Conservation (phyloP, 164 flowering plant species). For the Chloranthus sessilifolius region DNA sequence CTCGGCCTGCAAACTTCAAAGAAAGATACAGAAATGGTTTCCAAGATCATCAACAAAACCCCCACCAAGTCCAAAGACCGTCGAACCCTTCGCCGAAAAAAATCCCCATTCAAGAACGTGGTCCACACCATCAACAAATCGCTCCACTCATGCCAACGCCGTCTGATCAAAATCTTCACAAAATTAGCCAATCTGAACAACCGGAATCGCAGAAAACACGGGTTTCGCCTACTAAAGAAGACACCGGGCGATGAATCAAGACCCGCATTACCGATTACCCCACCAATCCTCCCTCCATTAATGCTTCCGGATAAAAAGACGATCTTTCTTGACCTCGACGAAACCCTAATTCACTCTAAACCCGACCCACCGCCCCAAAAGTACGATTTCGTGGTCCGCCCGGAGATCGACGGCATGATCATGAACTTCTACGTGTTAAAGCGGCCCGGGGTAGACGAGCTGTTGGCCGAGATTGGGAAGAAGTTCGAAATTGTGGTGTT, state of each 20-base stretch:
- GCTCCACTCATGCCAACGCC: slow-evolving; percentile 55
- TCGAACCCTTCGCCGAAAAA: slow-evolving; percentile 29
- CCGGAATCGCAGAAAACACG: slow-evolving; percentile 31
- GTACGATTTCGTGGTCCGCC: slow-evolving; percentile 72
- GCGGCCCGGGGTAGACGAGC: slow-evolving; percentile 70
- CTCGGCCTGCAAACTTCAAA: no score
- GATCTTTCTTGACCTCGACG: slow-evolving; percentile 77
- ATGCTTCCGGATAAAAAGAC: slow-evolving; percentile 32
- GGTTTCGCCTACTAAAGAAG: slow-evolving; percentile 32
- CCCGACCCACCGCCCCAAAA: slow-evolving; percentile 47
- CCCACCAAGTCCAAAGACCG: slow-evolving; percentile 35
- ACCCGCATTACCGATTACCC: no score
- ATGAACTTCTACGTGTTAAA: slow-evolving; percentile 63
- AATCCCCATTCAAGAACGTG: slow-evolving; percentile 30
- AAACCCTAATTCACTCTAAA: slow-evolving; percentile 69
- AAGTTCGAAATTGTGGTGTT: slow-evolving; percentile 70
- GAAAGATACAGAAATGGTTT: slow-evolving; percentile 44
- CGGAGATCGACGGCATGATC: slow-evolving; percentile 47
- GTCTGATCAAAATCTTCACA: slow-evolving; percentile 57
- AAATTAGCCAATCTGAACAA: slow-evolving; percentile 40
- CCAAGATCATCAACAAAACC: slow-evolving; percentile 47
- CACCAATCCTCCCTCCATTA: slow-evolving; percentile 39
- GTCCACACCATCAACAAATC: slow-evolving; percentile 51
- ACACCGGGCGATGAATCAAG: slow-evolving; percentile 3
- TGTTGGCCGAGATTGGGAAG: slow-evolving; percentile 37